Conservation (phyloP, 1,284 basidiomycete species). For the Trichosporon sp. region DNA sequence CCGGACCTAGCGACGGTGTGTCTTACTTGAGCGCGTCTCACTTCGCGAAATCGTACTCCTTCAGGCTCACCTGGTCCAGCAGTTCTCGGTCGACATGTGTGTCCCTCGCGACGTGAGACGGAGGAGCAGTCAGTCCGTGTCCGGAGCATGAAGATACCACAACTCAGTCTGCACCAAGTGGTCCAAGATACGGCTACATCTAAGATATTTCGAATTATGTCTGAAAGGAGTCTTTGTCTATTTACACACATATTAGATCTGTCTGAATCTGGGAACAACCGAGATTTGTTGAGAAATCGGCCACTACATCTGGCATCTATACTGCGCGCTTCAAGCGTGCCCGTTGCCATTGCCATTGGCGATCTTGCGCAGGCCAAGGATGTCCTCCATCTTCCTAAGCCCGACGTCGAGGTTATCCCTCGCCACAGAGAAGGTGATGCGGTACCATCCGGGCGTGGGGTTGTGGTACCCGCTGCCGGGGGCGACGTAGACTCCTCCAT, state of each 20-base stretch:
- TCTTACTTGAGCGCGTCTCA: too few relatives aligned
- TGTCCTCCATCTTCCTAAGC: conserved; percentile 31
- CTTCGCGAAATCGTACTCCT: too few relatives aligned
- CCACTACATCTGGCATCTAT: background rate
- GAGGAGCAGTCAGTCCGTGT: too few relatives aligned
- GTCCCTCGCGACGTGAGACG: too few relatives aligned
- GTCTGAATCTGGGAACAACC: background rate
- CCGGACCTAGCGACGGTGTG: too few relatives aligned
- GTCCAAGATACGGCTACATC: background rate
- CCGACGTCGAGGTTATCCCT: conserved; percentile 37
- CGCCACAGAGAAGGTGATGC: conserved; percentile 42
- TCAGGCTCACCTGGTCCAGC: too few relatives aligned
- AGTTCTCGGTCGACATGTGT: too few relatives aligned
- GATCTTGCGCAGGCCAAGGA: conserved; percentile 18
- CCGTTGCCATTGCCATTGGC: background rate
- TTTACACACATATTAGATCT: background rate
- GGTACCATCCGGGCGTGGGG: conserved; percentile 35
- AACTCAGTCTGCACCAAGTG: background rate
- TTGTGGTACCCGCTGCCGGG: conserved; percentile 42
- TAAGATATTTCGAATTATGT: background rate
- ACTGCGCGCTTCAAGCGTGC: background rate
- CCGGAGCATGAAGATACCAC: too few relatives aligned
- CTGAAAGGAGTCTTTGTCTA: background rate
- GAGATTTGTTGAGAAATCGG: conserved; percentile 20
- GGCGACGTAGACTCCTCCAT: conserved; percentile 45